Evolutionary conservation across 2,329 filamentous ascomycete genomes (phyloP).

Genomic region (Hypoxylon sp.): DNA sequence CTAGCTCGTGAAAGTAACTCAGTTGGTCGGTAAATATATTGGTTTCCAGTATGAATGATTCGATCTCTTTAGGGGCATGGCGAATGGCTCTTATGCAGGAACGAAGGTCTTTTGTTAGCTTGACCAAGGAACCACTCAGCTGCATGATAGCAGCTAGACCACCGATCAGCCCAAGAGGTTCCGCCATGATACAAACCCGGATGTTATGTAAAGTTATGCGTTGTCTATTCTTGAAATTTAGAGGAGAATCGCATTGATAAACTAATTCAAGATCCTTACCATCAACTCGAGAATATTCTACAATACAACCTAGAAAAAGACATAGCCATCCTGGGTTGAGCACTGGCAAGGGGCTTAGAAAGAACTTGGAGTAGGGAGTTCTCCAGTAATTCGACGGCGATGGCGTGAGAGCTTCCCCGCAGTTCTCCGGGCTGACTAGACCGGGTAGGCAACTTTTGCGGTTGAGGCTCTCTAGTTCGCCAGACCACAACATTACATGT

Average conservation of each 20-base stretch:
- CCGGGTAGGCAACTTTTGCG: background rate
- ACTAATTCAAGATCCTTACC: constrained; percentile 1
- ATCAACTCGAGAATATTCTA: constrained; percentile 5
- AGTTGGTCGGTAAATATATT: constrained; percentile 30
- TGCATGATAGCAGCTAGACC: constrained; percentile 36
- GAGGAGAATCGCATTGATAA: constrained; percentile 3
- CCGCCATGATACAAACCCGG: constrained; percentile 33
- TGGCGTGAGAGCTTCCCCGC: constrained; percentile 28
- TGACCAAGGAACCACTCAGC: constrained; percentile 23
- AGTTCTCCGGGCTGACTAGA: constrained; percentile 14
- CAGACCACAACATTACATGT: constrained; percentile 9
- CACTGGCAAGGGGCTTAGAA: constrained; percentile 8
- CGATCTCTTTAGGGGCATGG: constrained; percentile 32
- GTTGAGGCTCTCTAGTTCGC: constrained; percentile 21
- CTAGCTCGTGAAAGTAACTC: constrained; percentile 24
- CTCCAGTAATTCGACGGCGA: constrained; percentile 21
- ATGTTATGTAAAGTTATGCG: background rate
- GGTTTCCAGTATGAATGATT: constrained; percentile 30
- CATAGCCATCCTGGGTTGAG: constrained; percentile 17
- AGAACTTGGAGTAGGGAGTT: constrained; percentile 17
- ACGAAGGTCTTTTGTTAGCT: constrained; percentile 20
- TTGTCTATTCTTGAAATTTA: background rate
- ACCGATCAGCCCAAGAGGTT: constrained; percentile 27
- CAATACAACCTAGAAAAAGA: background rate
- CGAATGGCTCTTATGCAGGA: constrained; percentile 24